Evolutionary conservation across 192 early-diverging fungal genomes (phyloP), one percentile per base, ranked within the genome.

Genomic region (Allomyces javanicus): DNA sequence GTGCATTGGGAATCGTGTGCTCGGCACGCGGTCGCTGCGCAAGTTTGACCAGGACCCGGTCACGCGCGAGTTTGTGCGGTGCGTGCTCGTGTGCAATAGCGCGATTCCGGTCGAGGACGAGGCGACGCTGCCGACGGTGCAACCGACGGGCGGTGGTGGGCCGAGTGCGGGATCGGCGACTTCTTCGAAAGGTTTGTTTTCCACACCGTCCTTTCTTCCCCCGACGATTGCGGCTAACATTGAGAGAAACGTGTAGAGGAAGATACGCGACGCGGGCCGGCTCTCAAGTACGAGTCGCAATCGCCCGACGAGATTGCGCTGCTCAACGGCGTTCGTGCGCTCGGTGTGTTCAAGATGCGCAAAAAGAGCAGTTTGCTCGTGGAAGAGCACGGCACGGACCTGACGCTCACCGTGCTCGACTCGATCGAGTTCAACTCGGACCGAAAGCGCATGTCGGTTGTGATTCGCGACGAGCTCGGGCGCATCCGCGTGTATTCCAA

Each of bases 341-440:
- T 21, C 50, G 12, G 50, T 12, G 21, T 58, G 12, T n/a, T 58
- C 50, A 58, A 58, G 50, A 14, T 21, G 21, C 50, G 50, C 50
- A 58, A 58, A 10, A 58, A 58, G 50, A 61, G 67, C n/a, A 63
- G 27, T 1, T 11, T 67, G n/a, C 25, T 40, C 12, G 67, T 67
- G 22, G 50, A 58, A 21, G 50, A 66, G 50, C 43, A 58, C 4
- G 21, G 50, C 50, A n/a, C 50, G 21, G 50, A 61, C 62, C 67
- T 75, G 62, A 67, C 67, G 21, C 84, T 78, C 63, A 76, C 79
- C 58, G 75, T 91, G 22, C 67, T 89, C 7, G 87, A 81, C 24
- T 92, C 94, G 72, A 86, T 89, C 64, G 84, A 92, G 0, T 97
- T 97, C 71, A 90, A 94, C 72, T 87, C 88, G 71, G 94, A 96